Percentiles rank a stretch among this genome's conserved stretches.
Conservation (phyloP, 2,329 filamentous ascomycete genomes). For the Aspergillus sp. region DNA sequence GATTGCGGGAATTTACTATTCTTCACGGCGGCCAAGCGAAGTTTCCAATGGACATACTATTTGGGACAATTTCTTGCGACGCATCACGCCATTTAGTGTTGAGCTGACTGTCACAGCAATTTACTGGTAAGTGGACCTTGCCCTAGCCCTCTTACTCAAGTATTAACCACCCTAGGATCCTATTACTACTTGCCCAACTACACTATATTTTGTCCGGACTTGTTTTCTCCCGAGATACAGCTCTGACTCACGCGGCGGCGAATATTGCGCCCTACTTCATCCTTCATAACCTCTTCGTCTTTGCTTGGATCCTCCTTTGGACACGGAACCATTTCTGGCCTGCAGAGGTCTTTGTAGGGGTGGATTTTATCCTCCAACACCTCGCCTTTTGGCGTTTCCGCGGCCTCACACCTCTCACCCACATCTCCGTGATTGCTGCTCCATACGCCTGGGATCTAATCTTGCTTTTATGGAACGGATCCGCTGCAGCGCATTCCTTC, state of each 20-base stretch:
- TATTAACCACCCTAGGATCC: slow-evolving; percentile 56
- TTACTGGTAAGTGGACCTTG: slow-evolving; percentile 68
- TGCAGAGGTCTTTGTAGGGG: slow-evolving; percentile 73
- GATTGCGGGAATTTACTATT: slow-evolving; percentile 75
- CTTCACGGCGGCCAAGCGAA: slow-evolving; percentile 66
- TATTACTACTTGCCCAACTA: slow-evolving; percentile 75
- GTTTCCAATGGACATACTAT: slow-evolving; percentile 67
- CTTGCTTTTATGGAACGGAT: slow-evolving; percentile 86
- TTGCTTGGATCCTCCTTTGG: slow-evolving; percentile 83
- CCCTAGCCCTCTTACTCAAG: background rate
- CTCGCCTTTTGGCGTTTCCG: slow-evolving; percentile 80
- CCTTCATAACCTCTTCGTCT: slow-evolving; percentile 79
- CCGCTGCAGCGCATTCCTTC: slow-evolving; percentile 74
- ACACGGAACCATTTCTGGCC: slow-evolving; percentile 74
- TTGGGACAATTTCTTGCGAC: slow-evolving; percentile 72
- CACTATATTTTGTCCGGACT: slow-evolving; percentile 68
- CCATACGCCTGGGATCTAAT: slow-evolving; percentile 87
- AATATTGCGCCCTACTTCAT: slow-evolving; percentile 85
- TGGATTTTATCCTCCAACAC: slow-evolving; percentile 82
- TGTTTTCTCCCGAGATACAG: slow-evolving; percentile 70
- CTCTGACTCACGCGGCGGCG: slow-evolving; percentile 69
- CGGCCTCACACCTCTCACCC: slow-evolving; percentile 73
- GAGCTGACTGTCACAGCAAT: slow-evolving; percentile 67
- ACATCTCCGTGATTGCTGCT: slow-evolving; percentile 73
- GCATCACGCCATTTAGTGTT: slow-evolving; percentile 74